Percentiles rank a stretch among this genome's conserved stretches.
Conservation (phyloP, 352 stramenopile genomes). For the Phytopythium boreale region DNA sequence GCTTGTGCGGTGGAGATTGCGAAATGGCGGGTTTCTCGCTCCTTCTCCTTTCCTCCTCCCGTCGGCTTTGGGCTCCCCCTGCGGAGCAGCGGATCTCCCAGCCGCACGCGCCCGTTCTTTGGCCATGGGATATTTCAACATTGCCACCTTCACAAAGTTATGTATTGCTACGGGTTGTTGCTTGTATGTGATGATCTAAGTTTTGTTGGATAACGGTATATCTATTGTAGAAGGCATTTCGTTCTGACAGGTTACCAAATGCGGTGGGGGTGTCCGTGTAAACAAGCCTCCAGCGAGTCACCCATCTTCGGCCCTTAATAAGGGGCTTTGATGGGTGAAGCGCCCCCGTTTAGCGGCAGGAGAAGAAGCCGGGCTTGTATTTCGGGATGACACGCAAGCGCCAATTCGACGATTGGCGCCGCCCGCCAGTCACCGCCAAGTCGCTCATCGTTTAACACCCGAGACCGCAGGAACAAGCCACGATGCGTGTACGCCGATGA, state of each 20-base stretch:
- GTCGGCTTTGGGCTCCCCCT: not conserved
- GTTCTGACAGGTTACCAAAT: not conserved
- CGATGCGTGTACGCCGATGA: slow-evolving; percentile 32
- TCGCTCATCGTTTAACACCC: slow-evolving; percentile 1
- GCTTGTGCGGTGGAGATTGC: slow-evolving; percentile 22
- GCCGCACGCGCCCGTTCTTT: slow-evolving; percentile 4
- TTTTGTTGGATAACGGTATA: not conserved
- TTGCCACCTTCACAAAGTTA: not conserved
- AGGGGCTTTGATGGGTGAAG: slow-evolving; percentile 6
- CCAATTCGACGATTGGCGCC: slow-evolving; percentile 2
- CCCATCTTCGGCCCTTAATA: slow-evolving; percentile 3
- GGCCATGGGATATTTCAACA: slow-evolving; percentile 2
- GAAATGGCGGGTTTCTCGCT: slow-evolving; percentile 20
- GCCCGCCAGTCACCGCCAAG: not conserved
- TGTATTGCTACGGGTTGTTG: not conserved
- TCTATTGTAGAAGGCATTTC: not conserved
- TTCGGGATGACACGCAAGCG: slow-evolving; percentile 12
- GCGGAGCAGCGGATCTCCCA: not conserved
- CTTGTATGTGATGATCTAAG: not conserved
- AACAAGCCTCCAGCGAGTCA: not conserved
- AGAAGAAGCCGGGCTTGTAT: slow-evolving; percentile 5
- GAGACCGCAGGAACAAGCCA: not conserved
- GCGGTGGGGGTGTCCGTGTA: not conserved
- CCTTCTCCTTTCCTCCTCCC: no score
- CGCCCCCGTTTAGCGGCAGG: not conserved